Evolutionary conservation across 2,329 filamentous ascomycete species (phyloP), one percentile per base, ranked within the genome.

Genomic region (Curvularia verruculosa): DNA sequence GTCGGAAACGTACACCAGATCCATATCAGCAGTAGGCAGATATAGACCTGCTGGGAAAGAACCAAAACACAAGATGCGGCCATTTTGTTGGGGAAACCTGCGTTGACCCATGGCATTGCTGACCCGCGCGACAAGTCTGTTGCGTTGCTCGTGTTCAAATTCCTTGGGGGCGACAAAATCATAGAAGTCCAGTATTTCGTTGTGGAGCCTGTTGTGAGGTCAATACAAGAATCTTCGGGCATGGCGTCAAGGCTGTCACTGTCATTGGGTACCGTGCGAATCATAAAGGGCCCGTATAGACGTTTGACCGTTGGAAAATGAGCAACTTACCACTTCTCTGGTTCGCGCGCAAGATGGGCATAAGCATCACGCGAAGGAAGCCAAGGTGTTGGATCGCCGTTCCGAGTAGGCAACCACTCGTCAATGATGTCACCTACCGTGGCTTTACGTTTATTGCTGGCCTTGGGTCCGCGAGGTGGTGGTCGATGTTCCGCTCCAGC

Each of bases 101-200:
- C 60, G 61, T 21, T 46, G 52, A 9, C 65, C 82, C 68, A 96
- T 82, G 2, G 83, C 82, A 18, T 73, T 71, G 48, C 86, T 82
- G 1, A 98, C 80, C 18, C 91, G 87, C 3, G 85, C 78, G 31
- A 98, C 83, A 13, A 99, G 79, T 45, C 90, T 84, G 19, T 83
- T 77, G 9, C 95, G 90, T 52, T 96, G 86, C 3, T 82, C 80
- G 59, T 92, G 83, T 76, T 99, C 95, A 67, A 90, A 95, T 2
- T 84, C 77, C 44, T 85, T 84, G 2, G 95, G 95, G 60, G 84
- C 87, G 29, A 96, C 89, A 73, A 89, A 96, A 34, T 93, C 82
- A 73, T 93, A 96, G 73, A 97, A 98, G 67, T 96, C 91, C 28
- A 90, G 80, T 41, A 98, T 88, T 76, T 99, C 95, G 69, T 92